phyloP scores from a whole-genome alignment of 352 stramenopile species.

The Phytophthora ohioensis region DNA sequence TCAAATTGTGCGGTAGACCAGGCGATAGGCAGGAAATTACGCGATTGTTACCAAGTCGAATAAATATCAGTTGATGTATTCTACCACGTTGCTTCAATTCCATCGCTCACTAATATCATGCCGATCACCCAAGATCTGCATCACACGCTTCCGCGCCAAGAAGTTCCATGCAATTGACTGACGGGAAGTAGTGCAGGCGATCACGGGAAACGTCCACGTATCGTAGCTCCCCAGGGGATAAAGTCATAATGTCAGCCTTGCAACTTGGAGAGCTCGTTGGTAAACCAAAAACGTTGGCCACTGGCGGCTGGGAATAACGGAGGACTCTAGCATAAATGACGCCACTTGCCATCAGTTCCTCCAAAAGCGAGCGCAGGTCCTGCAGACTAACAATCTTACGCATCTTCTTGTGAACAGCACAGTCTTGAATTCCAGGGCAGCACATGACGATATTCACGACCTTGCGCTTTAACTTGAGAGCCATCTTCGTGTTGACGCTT shows the following conservation, averaged over 20 bases:
- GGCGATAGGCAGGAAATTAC: neutral
- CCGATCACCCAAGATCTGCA: conserved; percentile 48
- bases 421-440: conserved; percentile 72
- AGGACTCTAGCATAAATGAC: conserved; percentile 67
- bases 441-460: conserved; percentile 86
- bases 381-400: conserved; percentile 76
- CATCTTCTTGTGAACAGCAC: conserved; percentile 71
- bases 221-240: conserved; percentile 56
- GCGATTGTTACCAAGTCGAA: conserved; percentile 14
- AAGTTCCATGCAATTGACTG: conserved; percentile 81
- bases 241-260: conserved; percentile 17
- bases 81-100: conserved; percentile 12
- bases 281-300: conserved; percentile 46
- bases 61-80: conserved; percentile 41
- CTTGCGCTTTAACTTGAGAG: conserved; percentile 76
- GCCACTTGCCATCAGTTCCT: conserved; percentile 70
- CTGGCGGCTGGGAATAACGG: conserved; percentile 22
- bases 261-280: conserved; percentile 8
- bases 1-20: conserved; percentile 33
- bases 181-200: conserved; percentile 76
- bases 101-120: neutral
- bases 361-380: conserved; percentile 70
- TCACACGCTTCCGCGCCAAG: conserved; percentile 70
- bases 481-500: conserved; percentile 58
- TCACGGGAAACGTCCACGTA: conserved; percentile 61